Percentiles rank a stretch among this genome's conserved stretches.
phyloP scores from a whole-genome alignment of 2,329 filamentous ascomycete genomes.

The Fusarium torulosum region DNA sequence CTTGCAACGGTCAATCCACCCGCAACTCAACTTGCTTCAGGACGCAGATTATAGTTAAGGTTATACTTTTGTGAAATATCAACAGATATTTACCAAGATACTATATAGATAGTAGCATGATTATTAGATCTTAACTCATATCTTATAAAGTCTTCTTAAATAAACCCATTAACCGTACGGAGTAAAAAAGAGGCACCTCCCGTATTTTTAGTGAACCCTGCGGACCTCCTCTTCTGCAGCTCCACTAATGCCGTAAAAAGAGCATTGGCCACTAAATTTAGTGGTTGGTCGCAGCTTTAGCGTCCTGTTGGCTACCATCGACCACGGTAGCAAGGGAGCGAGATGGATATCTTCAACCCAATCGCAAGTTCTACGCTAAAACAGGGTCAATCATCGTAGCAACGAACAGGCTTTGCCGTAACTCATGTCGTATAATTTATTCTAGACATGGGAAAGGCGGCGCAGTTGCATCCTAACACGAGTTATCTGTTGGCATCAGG shows the following conservation, averaged over 20 bases:
- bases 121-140: neutral
- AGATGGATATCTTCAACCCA: neutral
- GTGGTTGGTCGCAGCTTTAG: constrained; percentile 24
- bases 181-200: too few relatives aligned
- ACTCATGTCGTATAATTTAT: neutral
- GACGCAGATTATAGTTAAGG: too few relatives aligned
- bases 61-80: too few relatives aligned
- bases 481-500: neutral
- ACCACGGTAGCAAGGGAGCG: neutral
- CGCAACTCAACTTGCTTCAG: constrained; percentile 14
- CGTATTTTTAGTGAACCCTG: constrained; percentile 19
- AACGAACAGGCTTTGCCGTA: constrained; percentile 7
- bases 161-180: too few relatives aligned
- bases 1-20: constrained; percentile 13
- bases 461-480: constrained; percentile 1
- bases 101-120: too few relatives aligned
- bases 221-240: neutral
- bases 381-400: constrained; percentile 8
- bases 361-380: neutral
- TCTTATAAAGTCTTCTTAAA: too few relatives aligned
- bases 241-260: constrained; percentile 14
- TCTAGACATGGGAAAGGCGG: neutral
- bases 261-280: constrained; percentile 30
- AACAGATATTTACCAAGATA: too few relatives aligned
- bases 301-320: constrained; percentile 5